Evolutionary conservation across 257 asterid genomes (phyloP).

Genomic region (Petrea volubilis): DNA sequence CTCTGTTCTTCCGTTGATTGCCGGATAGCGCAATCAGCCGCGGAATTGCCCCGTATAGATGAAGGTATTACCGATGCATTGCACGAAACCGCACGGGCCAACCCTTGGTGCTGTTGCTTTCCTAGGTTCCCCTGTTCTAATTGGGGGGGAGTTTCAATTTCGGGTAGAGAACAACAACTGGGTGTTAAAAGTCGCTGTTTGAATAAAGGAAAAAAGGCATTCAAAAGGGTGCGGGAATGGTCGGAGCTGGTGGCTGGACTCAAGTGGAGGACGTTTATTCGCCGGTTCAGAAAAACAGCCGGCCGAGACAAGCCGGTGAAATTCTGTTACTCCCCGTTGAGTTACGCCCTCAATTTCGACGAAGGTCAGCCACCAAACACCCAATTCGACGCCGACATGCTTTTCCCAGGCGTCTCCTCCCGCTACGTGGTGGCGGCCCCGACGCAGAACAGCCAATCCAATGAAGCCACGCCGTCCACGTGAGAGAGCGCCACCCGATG

Average conservation of each 20-base stretch:
- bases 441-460: constrained; percentile 28
- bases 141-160: constrained; percentile 59
- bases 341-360: constrained; percentile 80
- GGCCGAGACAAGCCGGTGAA: constrained; percentile 37
- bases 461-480: constrained; percentile 31
- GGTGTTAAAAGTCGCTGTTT: constrained; percentile 19
- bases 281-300: constrained; percentile 50
- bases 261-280: constrained; percentile 78
- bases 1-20: not conserved
- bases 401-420: constrained; percentile 55
- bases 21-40: constrained; percentile 28
- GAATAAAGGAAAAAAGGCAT: constrained; percentile 38
- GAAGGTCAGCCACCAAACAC: constrained; percentile 45
- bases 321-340: constrained; percentile 66
- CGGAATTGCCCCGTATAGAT: constrained; percentile 23
- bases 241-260: constrained; percentile 86
- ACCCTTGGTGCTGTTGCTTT: constrained; percentile 49
- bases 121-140: constrained; percentile 48
- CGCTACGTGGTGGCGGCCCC: constrained; percentile 55
- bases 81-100: constrained; percentile 37
- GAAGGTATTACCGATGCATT: constrained; percentile 33
- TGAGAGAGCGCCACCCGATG: not conserved
- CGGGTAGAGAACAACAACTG: constrained; percentile 38
- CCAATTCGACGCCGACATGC: constrained; percentile 40
- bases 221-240: constrained; percentile 63